Evolutionary conservation across 352 stramenopile species (phyloP).

Genomic region (Globisporangium uncinulatum): DNA sequence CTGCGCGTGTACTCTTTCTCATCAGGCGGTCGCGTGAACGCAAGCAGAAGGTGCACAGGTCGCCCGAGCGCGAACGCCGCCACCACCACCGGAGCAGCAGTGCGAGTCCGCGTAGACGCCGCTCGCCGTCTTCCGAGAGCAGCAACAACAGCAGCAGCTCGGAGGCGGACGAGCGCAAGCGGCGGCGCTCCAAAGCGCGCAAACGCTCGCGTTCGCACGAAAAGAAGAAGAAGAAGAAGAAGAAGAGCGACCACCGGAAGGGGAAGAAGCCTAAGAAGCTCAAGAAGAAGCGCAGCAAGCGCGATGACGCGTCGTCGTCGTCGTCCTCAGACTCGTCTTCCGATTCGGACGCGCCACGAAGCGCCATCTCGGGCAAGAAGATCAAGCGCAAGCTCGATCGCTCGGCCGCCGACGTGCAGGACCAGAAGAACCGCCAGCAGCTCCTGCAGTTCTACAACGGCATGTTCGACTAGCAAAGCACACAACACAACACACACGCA

Average conservation of each 20-base stretch:
- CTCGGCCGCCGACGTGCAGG: constrained; percentile 49
- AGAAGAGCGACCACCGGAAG: constrained; percentile 24
- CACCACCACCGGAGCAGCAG: not conserved
- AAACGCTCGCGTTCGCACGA: constrained; percentile 1
- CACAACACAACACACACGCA: not conserved
- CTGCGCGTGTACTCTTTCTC: not conserved
- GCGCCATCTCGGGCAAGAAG: constrained; percentile 82
- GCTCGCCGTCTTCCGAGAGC: constrained; percentile 10
- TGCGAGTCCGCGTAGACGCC: not conserved
- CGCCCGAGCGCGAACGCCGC: not conserved
- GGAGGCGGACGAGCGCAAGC: not conserved
- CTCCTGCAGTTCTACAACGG: constrained; percentile 86
- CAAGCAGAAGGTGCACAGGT: not conserved
- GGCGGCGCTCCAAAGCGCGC: not conserved
- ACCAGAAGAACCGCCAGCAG: constrained; percentile 70
- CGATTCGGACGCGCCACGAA: constrained; percentile 66
- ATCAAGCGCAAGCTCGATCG: constrained; percentile 76
- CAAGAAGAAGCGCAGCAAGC: constrained; percentile 20
- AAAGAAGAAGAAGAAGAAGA: constrained; percentile 26
- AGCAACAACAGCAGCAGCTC: not conserved
- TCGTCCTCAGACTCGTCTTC: constrained; percentile 27
- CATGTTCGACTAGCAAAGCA: constrained; percentile 63
- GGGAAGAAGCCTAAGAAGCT: constrained; percentile 33
- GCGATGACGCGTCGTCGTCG: constrained; percentile 7
- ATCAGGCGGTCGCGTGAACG: constrained; percentile 17